Conservation (phyloP, 768 basidiomycete genomes). For the Auricularia sp. region DNA sequence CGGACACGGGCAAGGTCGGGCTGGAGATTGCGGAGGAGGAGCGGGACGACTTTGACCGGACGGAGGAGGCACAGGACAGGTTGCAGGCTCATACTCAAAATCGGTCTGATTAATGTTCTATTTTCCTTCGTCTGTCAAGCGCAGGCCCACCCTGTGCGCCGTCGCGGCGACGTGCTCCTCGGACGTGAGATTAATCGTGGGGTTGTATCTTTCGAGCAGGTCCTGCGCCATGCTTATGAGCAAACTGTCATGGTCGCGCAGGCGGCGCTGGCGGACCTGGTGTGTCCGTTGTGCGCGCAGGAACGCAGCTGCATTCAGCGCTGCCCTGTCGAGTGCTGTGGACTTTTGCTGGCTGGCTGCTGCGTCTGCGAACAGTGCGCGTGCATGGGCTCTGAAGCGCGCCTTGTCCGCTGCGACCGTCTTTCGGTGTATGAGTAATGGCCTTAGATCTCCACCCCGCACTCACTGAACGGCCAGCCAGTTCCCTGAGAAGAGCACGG, state of each 20-base stretch:
- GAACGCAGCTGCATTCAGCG: slow-evolving; percentile 34
- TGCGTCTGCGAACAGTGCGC: neutral
- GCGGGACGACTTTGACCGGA: neutral
- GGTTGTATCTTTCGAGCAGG: slow-evolving; percentile 82
- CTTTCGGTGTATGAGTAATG: slow-evolving; percentile 8
- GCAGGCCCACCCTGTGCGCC: slow-evolving; percentile 73
- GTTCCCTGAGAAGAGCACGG: neutral
- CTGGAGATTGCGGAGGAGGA: slow-evolving; percentile 6
- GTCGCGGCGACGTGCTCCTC: slow-evolving; percentile 80
- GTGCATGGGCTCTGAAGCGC: neutral
- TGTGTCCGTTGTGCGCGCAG: slow-evolving; percentile 64
- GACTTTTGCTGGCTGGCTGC: slow-evolving; percentile 16
- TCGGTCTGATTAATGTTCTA: neutral
- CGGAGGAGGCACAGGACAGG: neutral
- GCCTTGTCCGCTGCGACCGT: slow-evolving; percentile 23
- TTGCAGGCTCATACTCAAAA: neutral
- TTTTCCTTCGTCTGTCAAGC: neutral
- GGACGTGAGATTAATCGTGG: slow-evolving; percentile 63
- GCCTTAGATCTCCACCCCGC: slow-evolving; percentile 18
- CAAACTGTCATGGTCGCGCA: neutral
- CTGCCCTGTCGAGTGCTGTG: neutral
- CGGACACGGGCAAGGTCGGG: neutral
- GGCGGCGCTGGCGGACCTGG: slow-evolving; percentile 44
- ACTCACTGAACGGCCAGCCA: neutral
- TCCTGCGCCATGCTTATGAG: slow-evolving; percentile 32